phyloP scores from a whole-genome alignment of 148 eudicot species.

The Nyssa sinensis region DNA sequence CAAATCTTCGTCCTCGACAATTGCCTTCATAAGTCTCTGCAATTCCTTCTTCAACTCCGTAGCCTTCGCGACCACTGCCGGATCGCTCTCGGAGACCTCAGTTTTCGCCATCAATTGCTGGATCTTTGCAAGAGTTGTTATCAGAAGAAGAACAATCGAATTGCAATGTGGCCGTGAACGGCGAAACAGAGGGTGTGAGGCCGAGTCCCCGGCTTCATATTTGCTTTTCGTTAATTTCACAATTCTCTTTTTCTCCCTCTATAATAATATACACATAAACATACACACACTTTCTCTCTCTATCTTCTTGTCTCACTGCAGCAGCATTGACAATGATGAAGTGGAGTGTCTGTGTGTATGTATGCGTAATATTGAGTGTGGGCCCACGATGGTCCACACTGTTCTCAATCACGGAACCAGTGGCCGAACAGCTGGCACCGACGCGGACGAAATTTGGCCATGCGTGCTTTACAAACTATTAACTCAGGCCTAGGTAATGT shows the following conservation, averaged over 20 bases:
- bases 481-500: no score
- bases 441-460: no score
- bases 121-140: neutral
- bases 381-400: neutral
- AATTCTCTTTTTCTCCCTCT: neutral
- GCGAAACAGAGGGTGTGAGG: neutral
- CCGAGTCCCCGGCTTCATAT: conserved; percentile 7
- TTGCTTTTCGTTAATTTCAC: neutral
- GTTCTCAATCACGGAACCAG: no score
- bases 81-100: conserved; percentile 56
- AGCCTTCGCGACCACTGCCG: conserved; percentile 32
- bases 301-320: neutral
- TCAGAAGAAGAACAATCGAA: neutral
- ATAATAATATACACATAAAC: no score
- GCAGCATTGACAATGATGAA: neutral
- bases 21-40: conserved; percentile 45
- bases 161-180: neutral
- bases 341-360: neutral
- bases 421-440: no score
- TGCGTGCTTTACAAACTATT: no score
- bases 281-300: neutral
- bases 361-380: no score
- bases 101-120: conserved; percentile 57
- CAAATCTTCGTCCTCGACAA: conserved; percentile 43
- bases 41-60: conserved; percentile 73